Base-by-base conservation (phyloP, 176 grass and related monocot species). In the Cymbopogon citratus region DNA sequence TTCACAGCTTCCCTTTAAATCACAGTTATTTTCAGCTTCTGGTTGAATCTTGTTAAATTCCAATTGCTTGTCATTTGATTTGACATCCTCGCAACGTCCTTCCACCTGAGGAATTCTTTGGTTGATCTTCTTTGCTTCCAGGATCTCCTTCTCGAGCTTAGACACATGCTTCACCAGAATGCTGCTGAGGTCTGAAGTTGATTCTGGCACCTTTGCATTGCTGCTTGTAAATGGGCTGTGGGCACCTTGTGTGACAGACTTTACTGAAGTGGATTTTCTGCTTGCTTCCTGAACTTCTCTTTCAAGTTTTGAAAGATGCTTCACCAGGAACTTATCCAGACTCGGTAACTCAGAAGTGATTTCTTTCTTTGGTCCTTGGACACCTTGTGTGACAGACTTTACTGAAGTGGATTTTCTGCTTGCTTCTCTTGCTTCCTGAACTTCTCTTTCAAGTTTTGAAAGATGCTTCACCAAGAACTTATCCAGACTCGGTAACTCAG, bases 261-360 rank as follows among this genome's bases (percentile, higher is more conserved):
- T 84, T 78, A 16, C 64, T 67, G 66, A 69, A 36, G 2, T 15
- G 25, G 38, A 57, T 75, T 73, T 91, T 77, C 74, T 89, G 69
- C 69, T 87, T 83, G 89, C 89, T 74, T 94, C 85, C 48, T 86
- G 72, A 70, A 94, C 85, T 75, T 94, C 92, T 81, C 78, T 91
- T 87, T 94, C 87, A 9, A 92, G 87, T 83, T 85, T 89, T 4
- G 92, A 90, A 78, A 86, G 65, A 90, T 83, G 89, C 71, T 90
- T 96, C n/a, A 96, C 93, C 63, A 99, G 76, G 72, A 96, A 87
- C 87, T 93, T 99, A 33, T 97, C 94, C n/a, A 97, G 76, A 88
- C 89, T 90, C 5, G 94, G 94, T 63, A 94, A 48, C 74, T 90
- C 84, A 64, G 75, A 72, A 41, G 73, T 14, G 19, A 70, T 39